A percentile compares a stretch with the other conserved stretches of the same genome.
Conservation (phyloP, 2,329 filamentous ascomycete genomes). For the Leptographium wingfieldii region DNA sequence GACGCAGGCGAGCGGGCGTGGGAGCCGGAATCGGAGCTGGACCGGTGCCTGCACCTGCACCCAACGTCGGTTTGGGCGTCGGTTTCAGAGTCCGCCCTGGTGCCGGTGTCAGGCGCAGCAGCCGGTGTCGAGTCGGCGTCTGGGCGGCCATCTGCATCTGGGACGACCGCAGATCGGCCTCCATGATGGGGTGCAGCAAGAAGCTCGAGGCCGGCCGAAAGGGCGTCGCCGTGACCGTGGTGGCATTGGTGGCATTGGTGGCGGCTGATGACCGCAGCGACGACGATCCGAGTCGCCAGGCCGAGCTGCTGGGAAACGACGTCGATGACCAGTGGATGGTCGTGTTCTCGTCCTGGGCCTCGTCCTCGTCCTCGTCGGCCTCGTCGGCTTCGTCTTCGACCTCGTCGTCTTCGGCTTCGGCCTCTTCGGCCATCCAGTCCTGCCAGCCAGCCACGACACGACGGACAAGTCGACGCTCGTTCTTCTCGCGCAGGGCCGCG, state of each 20-base stretch:
- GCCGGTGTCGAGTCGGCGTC: not conserved
- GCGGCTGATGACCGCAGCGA: not conserved
- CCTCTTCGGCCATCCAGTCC: not conserved
- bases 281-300: not conserved
- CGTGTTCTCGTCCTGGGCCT: too few relatives aligned
- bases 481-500: conserved; percentile 12
- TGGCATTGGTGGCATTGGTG: too few relatives aligned
- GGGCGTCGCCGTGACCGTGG: not conserved
- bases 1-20: conserved; percentile 4
- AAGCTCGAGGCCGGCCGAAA: not conserved
- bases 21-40: not conserved
- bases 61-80: not conserved
- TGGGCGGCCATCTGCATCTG: not conserved
- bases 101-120: not conserved
- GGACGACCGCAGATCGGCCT: conserved; percentile 1
- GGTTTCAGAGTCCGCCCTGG: not conserved
- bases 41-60: too few relatives aligned
- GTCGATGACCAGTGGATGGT: too few relatives aligned
- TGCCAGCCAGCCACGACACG: conserved; percentile 11
- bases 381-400: not conserved
- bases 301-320: not conserved
- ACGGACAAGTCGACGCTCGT: conserved; percentile 9
- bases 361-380: not conserved
- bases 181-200: conserved; percentile 5
- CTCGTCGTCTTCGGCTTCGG: not conserved